phyloP scores from a whole-genome alignment of 2,329 filamentous ascomycete species.

The Arthrinium phaeospermum region DNA sequence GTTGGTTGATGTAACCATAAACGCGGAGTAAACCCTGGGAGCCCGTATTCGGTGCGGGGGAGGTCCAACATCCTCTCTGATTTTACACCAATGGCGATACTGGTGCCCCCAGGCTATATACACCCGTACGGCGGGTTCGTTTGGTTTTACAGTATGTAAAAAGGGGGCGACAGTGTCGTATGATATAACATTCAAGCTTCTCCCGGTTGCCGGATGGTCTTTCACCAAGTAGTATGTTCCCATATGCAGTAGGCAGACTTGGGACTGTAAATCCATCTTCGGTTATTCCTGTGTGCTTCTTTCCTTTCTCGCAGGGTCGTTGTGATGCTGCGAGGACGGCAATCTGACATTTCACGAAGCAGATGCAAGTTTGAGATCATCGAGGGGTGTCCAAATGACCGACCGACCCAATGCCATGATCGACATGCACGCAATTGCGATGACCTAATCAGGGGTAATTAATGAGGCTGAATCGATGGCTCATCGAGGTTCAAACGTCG shows the following conservation, averaged over 20 bases:
- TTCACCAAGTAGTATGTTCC: too few species aligned
- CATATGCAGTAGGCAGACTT: too few species aligned
- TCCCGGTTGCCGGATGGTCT: background rate
- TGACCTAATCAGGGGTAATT: background rate
- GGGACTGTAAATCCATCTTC: background rate
- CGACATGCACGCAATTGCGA: background rate
- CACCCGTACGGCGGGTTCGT: background rate
- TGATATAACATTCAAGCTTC: background rate
- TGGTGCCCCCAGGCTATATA: background rate
- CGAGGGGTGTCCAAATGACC: background rate
- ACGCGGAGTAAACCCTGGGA: background rate
- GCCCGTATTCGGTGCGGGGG: background rate
- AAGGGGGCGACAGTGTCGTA: background rate
- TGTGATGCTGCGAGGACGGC: background rate
- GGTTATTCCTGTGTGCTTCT: background rate
- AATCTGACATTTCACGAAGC: background rate
- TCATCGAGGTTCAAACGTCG: background rate
- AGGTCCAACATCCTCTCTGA: background rate
- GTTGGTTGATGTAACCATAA: constrained; percentile 16
- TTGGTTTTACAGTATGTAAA: background rate
- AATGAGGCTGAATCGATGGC: background rate
- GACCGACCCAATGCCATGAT: background rate
- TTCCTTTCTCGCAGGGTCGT: background rate
- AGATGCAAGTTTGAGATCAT: background rate
- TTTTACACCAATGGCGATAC: constrained; percentile 20